Base-by-base conservation (phyloP, 2,329 filamentous ascomycete genomes). In the Elsinoe ampelina region DNA sequence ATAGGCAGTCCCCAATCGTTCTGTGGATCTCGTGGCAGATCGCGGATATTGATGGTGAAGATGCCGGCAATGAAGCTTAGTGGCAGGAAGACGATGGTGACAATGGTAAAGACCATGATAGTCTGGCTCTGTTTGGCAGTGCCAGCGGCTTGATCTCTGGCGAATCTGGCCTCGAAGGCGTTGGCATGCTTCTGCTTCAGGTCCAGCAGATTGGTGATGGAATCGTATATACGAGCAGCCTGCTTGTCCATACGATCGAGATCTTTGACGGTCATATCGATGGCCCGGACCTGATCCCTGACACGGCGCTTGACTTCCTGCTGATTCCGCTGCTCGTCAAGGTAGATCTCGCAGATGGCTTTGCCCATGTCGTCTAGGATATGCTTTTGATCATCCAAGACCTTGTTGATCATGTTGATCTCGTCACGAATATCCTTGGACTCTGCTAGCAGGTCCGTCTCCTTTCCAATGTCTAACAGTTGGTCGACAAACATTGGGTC, bases 151-250 rank as follows among this genome's bases (percentile, higher is more conserved):
- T 84, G 81, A 51, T 84, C 80, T 15, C 78, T 72, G 0, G 79
- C 77, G 54, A 80, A 84, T 2, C 82, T 77, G 1, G 82, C 83
- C 64, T 86, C 83, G 47, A 84, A 79, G 0, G 81, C 81, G 67
- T 85, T 86, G 61, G 81, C 82, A 58, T 86, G 82, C 66, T 85
- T 85, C 63, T 86, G 83, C 63, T 86, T 86, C 1, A 85, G 74
- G 61, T 86, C 83, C 0, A 86, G 76, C 4, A 86, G 70, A 61
- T 85, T 79, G 0, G 79, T 82, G 43, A 85, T 76, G 57, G 75
- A 79, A 42, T 75, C 70, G 63, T 84, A 84, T 59, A 84, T 80
- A 19, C 77, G 75, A 58, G 78, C 74, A 0, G 82, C 81, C 65
- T 84, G 82, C 52, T 77, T 76, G 63, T 83, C 78, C 82, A 85